These are phyloP conservation scores for Starmerella stellata DNA, from an alignment of 805 yeast genomes.

Conservation along the genomic window DNA sequence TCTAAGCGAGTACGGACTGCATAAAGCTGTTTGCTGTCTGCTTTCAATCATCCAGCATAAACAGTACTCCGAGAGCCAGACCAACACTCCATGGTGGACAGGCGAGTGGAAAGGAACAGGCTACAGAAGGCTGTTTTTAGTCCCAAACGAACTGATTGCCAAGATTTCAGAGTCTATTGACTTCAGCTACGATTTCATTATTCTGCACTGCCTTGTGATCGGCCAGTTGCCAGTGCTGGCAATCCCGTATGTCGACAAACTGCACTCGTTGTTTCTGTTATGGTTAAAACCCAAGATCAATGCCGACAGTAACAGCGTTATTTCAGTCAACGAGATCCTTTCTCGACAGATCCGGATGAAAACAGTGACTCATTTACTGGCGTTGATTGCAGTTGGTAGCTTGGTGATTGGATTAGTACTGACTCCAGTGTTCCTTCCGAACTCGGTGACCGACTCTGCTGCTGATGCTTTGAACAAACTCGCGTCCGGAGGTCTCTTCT, in stretches of 20 bases:
- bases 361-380: too few species aligned
- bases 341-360: too few species aligned
- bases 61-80: slow-evolving; percentile 38
- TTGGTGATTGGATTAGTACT: too few species aligned
- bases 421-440: too few species aligned
- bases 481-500: too few species aligned
- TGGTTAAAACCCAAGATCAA: slow-evolving; percentile 60
- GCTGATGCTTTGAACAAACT: too few species aligned
- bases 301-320: not conserved
- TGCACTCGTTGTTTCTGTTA: slow-evolving; percentile 85
- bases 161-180: slow-evolving; percentile 73
- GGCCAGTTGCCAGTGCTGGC: slow-evolving; percentile 63
- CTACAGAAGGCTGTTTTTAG: slow-evolving; percentile 65
- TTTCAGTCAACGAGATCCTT: too few species aligned
- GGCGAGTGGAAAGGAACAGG: slow-evolving; percentile 47
- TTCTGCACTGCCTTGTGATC: slow-evolving; percentile 67
- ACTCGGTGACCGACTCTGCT: too few species aligned
- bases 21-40: slow-evolving; percentile 37
- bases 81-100: slow-evolving; percentile 54
- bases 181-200: slow-evolving; percentile 76
- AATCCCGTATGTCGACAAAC: slow-evolving; percentile 67
- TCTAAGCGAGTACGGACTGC: slow-evolving; percentile 37
- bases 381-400: too few species aligned
- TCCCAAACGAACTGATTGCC: slow-evolving; percentile 61
- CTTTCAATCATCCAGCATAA: slow-evolving; percentile 36